A percentile compares a stretch with the other conserved stretches of the same genome.
Conservation (phyloP, 1,139 yeast genomes). For the Ogataea hybrid region DNA sequence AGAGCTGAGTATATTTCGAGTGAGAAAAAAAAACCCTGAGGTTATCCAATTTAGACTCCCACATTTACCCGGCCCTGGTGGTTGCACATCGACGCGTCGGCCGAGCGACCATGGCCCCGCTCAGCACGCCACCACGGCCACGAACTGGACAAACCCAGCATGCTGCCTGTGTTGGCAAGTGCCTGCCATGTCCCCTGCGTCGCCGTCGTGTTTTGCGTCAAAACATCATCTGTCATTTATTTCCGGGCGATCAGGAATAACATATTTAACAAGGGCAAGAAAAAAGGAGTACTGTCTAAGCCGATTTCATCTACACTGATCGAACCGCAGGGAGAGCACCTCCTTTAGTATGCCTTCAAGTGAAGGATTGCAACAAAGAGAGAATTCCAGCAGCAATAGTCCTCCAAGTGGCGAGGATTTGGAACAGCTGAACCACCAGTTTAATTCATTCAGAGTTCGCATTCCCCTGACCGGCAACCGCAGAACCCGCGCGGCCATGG, state of each 20-base stretch:
- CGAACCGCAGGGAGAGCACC: not conserved
- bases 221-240: conserved; percentile 1
- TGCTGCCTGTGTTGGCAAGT: too few relatives aligned
- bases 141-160: too few relatives aligned
- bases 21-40: too few relatives aligned
- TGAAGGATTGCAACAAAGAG: conserved; percentile 1
- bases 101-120: too few relatives aligned
- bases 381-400: not conserved
- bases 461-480: conserved; percentile 15
- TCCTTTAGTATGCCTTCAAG: conserved; percentile 6
- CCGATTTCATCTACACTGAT: not conserved
- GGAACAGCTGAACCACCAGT: conserved; percentile 18
- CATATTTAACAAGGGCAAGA: not conserved
- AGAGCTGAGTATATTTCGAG: too few relatives aligned
- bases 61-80: not conserved
- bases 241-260: conserved; percentile 3
- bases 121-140: too few relatives aligned
- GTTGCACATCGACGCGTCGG: not conserved
- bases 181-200: not conserved
- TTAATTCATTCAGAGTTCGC: conserved; percentile 18
- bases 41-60: not conserved
- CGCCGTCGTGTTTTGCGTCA: not conserved
- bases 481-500: conserved; percentile 12
- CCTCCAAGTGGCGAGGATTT: conserved; percentile 11
- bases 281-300: conserved; percentile 1